Evolutionary conservation across 495 filamentous ascomycete species (phyloP).

Genomic region (Daldinia caldariorum): DNA sequence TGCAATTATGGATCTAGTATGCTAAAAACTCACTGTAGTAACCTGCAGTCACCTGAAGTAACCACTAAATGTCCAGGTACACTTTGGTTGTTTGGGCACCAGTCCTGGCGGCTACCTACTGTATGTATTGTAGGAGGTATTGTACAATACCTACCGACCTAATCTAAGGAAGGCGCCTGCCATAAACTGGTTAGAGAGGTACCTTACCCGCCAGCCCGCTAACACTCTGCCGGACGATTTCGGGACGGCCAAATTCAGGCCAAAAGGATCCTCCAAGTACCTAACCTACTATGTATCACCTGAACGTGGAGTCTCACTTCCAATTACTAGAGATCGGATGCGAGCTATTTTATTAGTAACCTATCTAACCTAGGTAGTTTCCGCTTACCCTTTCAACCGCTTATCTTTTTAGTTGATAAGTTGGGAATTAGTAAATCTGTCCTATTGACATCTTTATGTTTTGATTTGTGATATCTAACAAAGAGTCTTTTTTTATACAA

Average conservation of each 20-base stretch:
- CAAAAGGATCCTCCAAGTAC: conserved; percentile 22
- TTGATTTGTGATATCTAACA: neutral
- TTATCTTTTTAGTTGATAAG: neutral
- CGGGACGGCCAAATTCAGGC: conserved; percentile 39
- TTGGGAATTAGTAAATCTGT: neutral
- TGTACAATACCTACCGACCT: too few relatives aligned
- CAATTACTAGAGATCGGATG: conserved; percentile 26
- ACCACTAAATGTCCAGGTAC: conserved; percentile 8
- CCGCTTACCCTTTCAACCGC: neutral
- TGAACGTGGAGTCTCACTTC: conserved; percentile 9
- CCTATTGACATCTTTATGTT: neutral
- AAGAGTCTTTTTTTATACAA: neutral
- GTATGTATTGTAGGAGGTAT: too few relatives aligned
- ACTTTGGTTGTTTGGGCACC: neutral
- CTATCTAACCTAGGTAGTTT: conserved; percentile 13
- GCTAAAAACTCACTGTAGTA: conserved; percentile 15
- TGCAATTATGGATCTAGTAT: conserved; percentile 30
- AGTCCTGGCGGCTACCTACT: neutral
- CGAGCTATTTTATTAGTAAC: conserved; percentile 27
- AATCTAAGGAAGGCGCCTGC: conserved; percentile 6
- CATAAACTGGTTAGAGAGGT: neutral
- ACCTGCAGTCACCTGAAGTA: conserved; percentile 2
- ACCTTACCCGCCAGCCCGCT: conserved; percentile 1
- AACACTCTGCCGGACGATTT: conserved; percentile 40
- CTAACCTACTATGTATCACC: neutral